Base-by-base conservation (phyloP, 225 moss, liverwort and hornwort genomes). In the Ulota crispa region DNA sequence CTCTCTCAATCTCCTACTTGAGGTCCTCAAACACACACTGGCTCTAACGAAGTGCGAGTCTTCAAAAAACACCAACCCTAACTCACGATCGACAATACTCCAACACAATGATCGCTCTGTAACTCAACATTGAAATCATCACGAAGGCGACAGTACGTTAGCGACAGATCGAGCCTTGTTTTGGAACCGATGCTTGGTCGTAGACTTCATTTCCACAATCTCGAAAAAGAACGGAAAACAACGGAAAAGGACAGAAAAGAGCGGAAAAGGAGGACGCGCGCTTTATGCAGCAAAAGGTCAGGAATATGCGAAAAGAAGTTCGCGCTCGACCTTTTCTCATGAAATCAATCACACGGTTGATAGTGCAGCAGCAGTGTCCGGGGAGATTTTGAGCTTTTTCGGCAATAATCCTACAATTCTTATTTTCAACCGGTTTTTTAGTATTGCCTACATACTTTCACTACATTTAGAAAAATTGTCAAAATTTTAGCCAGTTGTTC, bases 1-100 rank as follows among this genome's bases (percentile, higher is more conserved):
- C 80, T 60, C 76, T 86, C 78, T 72, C 83, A 77, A 86, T 86
- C 83, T 86, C 86, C 76, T 10, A 71, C 80, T 66, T 60, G 80
- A 86, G 80, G 80, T 83, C 83, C 80, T 39, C 57, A 83, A 70
- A 80, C 39, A 75, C 37, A 39, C 42, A 56, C 42, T 65, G 41
- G 19, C 23, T 69, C 31, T 34, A 45, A 70, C 55, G 55, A 81
- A 54, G 42, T 80, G 63, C 72, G 27, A 53, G 64, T 67, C 55
- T 74, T 66, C 55, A 12, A 64, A 73, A 21, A 18, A 13, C 43
- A 39, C n/a, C 13, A 79, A 53, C 68, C 74, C 79, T 56, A 68
- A 50, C 16, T 60, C 63, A 28, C 9, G 34, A 27, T 57, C 37
- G 12, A 23, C 14, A 45, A 4, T 45, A 14, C 66, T 66, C 66